phyloP scores from a whole-genome alignment of 306 rosid genomes.

The Cucumis sativus region Cucumber_9930_V3 NC_026657.2:11095001-11095500 shows the following conservation, averaged over 20 bases:
- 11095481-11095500: not conserved
- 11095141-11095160: not conserved
- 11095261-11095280: no score
- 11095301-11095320: no score
- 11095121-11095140: not conserved
- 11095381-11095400: constrained; percentile 45
- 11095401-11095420: constrained; percentile 71
- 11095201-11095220: not conserved
- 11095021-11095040: not conserved
- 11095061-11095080: not conserved
- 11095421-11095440: constrained; percentile 77
- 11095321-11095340: not conserved
- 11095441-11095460: constrained; percentile 24
- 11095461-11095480: constrained; percentile 5
- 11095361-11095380: constrained; percentile 68
- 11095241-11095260: constrained; percentile 4
- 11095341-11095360: not conserved
- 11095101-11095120: not conserved
- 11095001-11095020: not conserved
- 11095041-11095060: not conserved
- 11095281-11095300: not conserved
- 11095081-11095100: not conserved
- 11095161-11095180: not conserved
- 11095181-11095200: not conserved
- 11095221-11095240: not conserved